A percentile compares a stretch with the other conserved stretches of the same genome.
Evolutionary conservation across 1,284 basidiomycete genomes (phyloP).

Genomic region (Pseudomicrostroma phylloplanum): DNA sequence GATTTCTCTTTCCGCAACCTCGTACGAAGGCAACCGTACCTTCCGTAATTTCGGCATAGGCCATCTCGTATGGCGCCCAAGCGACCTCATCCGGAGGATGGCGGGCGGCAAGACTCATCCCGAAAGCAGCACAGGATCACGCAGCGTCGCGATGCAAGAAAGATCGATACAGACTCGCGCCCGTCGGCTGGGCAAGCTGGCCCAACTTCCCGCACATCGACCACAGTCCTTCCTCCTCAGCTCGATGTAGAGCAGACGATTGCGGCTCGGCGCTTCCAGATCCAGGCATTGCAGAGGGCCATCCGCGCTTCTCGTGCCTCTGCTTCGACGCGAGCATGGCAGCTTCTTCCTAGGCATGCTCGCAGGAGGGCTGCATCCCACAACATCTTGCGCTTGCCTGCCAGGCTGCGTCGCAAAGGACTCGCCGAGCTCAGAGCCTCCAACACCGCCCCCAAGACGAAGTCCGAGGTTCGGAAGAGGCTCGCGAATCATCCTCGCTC

Average conservation of each 20-base stretch:
- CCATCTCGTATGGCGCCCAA: not conserved
- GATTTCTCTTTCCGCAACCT: no score
- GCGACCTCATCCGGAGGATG: not conserved
- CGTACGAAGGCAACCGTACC: no score
- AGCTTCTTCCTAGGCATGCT: slow-evolving; percentile 43
- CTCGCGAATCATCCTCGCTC: slow-evolving; percentile 17
- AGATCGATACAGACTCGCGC: not conserved
- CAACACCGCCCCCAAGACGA: slow-evolving; percentile 33
- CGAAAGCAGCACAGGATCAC: not conserved
- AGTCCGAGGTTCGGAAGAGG: slow-evolving; percentile 30
- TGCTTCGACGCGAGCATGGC: slow-evolving; percentile 45
- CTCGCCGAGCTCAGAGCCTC: slow-evolving; percentile 40
- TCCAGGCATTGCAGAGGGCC: not conserved
- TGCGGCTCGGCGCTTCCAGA: slow-evolving; percentile 2
- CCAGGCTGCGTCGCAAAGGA: slow-evolving; percentile 38
- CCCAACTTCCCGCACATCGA: not conserved
- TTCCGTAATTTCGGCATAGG: no score
- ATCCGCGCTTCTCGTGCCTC: slow-evolving; percentile 9
- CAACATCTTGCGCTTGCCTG: slow-evolving; percentile 44
- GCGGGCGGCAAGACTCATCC: not conserved
- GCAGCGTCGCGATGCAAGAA: not conserved
- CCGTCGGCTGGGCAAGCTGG: not conserved
- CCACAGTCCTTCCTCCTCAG: slow-evolving; percentile 1
- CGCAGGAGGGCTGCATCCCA: slow-evolving; percentile 45
- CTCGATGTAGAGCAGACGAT: not conserved